These are phyloP conservation scores for Euphorbia peplus DNA, from an alignment of 345 rosid genomes.

Conservation along the genomic window DNA sequence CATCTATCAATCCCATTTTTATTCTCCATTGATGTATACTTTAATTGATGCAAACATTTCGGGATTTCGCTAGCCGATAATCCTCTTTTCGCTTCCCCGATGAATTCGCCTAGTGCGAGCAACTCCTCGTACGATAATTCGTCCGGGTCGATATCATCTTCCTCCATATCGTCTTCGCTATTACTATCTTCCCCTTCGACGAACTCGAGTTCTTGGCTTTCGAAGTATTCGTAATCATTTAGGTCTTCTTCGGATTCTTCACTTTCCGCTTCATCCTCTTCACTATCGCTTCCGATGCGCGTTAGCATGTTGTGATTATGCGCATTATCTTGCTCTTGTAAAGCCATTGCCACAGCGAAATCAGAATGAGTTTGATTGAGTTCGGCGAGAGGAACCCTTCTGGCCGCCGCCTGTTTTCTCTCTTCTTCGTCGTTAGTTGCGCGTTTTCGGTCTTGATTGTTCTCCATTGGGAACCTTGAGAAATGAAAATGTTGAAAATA, in stretches of 20 bases:
- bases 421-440: constrained; percentile 27
- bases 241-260: constrained; percentile 19
- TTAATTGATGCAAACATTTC: constrained; percentile 28
- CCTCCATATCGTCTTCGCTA: constrained; percentile 27
- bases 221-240: constrained; percentile 46
- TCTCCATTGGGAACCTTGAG: constrained; percentile 17
- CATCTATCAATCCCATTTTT: constrained; percentile 51
- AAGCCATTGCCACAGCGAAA: constrained; percentile 33
- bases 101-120: constrained; percentile 60
- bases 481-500: not conserved
- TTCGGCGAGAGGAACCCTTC: constrained; percentile 21
- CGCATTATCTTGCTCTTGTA: constrained; percentile 37
- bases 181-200: constrained; percentile 45
- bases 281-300: constrained; percentile 40
- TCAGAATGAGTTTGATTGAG: constrained; percentile 40
- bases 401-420: constrained; percentile 25
- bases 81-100: constrained; percentile 64
- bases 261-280: constrained; percentile 18
- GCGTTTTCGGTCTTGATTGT: constrained; percentile 8
- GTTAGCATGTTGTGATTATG: constrained; percentile 14
- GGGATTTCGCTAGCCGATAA: constrained; percentile 40
- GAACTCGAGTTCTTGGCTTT: constrained; percentile 40
- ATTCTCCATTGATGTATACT: constrained; percentile 12
- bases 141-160: constrained; percentile 67
- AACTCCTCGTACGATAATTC: constrained; percentile 67